Evolutionary conservation across 306 rosid genomes (phyloP), one percentile per base, ranked within the genome.

Genomic region (Quercus variabilis): DNA sequence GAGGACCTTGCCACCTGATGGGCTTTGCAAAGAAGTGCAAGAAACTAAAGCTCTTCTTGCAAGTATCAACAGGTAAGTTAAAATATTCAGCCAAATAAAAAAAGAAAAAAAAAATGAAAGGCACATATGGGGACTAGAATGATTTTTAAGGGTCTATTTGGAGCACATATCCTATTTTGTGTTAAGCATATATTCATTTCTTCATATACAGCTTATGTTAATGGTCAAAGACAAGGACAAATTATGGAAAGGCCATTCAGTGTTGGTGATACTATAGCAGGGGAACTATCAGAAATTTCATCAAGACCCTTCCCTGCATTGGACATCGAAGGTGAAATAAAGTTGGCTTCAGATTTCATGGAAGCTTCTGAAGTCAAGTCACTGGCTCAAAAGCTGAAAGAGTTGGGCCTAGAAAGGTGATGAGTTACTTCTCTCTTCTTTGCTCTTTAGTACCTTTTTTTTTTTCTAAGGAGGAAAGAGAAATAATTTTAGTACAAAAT

Each of bases 161-260:
- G 54, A 4, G 20, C 18, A 41, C 12, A 31, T 52, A 31, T 73
- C 55, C 2, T 30, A 26, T 20, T 5, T 1, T 51, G 54, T 10
- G 30, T 67, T 5, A 71, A 63, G 33, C 18, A 55, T 23, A 31
- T 41, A 49, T 33, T 65, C 74, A 57, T 64, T 80, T 25, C 76
- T 55, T 46, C 58, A 62, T 79, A 52, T 74, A 65, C 79, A 95
- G 99, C 98, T 72, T 95, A 93, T 83, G 99, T 90, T 59, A 95
- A 95, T 89, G 99, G 99, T 81, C 91, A 90, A 90, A 95, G 98
- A 83, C 97, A 93, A 82, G 99, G 98, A 64, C 88, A 85, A 78
- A 82, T 95, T 62, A 87, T 90, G 90, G 99, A 95, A 78, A 92
- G 83, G 79, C 91, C 94, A 70, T 95, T 95, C 82, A 58, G 82